These are phyloP conservation scores for Dendrobium nobile DNA, from an alignment of 106 monocot species.

Conservation along the genomic window DNA sequence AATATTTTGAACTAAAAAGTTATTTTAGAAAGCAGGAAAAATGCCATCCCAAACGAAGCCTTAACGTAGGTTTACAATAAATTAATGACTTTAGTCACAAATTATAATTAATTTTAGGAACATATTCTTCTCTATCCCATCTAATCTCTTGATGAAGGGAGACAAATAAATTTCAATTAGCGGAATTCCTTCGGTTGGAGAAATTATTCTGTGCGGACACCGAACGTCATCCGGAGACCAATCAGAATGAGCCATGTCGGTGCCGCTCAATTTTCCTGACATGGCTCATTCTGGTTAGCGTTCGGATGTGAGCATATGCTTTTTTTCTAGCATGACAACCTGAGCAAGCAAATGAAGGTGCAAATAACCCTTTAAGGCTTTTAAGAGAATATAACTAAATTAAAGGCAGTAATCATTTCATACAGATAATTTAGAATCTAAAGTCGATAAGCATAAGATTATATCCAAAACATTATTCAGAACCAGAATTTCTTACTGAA, in stretches of 20 bases:
- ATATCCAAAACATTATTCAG: background rate
- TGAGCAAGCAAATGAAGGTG: background rate
- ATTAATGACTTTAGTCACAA: background rate
- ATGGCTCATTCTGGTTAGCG: too few relatives aligned
- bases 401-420: background rate
- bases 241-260: too few relatives aligned
- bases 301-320: background rate
- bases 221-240: too few relatives aligned
- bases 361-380: background rate
- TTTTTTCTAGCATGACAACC: background rate
- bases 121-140: background rate
- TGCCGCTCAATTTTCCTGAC: too few relatives aligned
- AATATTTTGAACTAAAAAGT: too few relatives aligned
- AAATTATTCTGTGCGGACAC: too few relatives aligned
- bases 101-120: background rate
- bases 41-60: too few relatives aligned
- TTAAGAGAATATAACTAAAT: background rate
- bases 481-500: too few relatives aligned
- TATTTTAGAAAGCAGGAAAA: too few relatives aligned
- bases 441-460: background rate
- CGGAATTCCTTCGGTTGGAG: background rate
- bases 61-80: background rate
- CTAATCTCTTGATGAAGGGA: background rate
- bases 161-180: background rate
- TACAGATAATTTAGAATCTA: background rate